Evolutionary conservation across 2,329 filamentous ascomycete genomes (phyloP), one percentile per base, ranked within the genome.

Genomic region (Annulohypoxylon truncatum): DNA sequence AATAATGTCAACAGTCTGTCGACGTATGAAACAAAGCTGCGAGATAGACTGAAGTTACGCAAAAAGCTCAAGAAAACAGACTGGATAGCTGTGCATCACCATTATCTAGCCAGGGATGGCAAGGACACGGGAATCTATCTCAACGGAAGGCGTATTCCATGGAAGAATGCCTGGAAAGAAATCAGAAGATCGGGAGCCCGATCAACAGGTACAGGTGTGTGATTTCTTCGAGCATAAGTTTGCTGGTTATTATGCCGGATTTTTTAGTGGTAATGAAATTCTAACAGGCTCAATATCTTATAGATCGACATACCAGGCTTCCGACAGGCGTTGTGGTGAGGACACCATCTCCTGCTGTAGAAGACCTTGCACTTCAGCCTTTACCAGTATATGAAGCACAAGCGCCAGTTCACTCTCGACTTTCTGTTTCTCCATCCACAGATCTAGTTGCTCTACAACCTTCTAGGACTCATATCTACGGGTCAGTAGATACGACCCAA

Each of bases 61-160:
- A 71, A 71, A 44, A 73, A 72, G 46, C 61, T 71, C 20, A 69
- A 69, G 57, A 67, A 53, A 33, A 13, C 15, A 1, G 68, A 72
- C 40, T 69, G 65, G 68, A 12, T 38, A 1, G 59, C 44, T 3
- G 55, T 69, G n/a, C 64, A 70, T 22, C 68, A 64, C 10, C 70
- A 54, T 22, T 55, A 35, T 4, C 26, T 61, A 13, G 29, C 26
- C 2, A 57, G 55, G 15, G 29, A 48, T 0, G 51, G 56, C 8
- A 65, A 56, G 24, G 31, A 66, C 1, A 54, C 61, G 9, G 63
- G 46, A 13, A 24, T 67, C 13, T 65, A 64, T 44, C 56, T 65
- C 8, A 62, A 65, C 22, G 67, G 61, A 18, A 54, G 55, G 6
- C 26, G 38, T 28, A 64, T 61, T 18, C 52, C 66, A 2, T 58